A percentile compares a stretch with the other conserved stretches of the same genome.
phyloP scores from a whole-genome alignment of 163 green algal genomes.

The Prototheca stagnorum region DNA sequence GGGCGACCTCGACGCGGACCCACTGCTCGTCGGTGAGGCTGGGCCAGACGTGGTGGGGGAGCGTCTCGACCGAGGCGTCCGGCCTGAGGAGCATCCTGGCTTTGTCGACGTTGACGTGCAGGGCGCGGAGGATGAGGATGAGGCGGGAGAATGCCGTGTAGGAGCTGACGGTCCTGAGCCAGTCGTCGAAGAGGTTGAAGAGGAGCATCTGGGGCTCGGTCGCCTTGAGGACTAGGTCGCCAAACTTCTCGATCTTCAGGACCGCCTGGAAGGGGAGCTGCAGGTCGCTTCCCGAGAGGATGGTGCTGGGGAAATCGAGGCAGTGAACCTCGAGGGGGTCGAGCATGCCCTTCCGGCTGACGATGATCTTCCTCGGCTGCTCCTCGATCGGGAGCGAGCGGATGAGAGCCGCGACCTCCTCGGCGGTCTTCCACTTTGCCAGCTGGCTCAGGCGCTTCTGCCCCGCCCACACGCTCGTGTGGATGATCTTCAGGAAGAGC shows the following conservation, averaged over 20 bases:
- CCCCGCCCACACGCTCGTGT: slow-evolving; percentile 93
- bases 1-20: slow-evolving; percentile 78
- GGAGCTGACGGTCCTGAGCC: slow-evolving; percentile 87
- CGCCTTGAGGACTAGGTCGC: slow-evolving; percentile 85
- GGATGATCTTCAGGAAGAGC: slow-evolving; percentile 82
- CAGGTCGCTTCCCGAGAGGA: slow-evolving; percentile 97
- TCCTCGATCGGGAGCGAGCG: slow-evolving; percentile 91
- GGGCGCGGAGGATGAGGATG: slow-evolving; percentile 92
- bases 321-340: slow-evolving; percentile 97
- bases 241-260: slow-evolving; percentile 99
- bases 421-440: slow-evolving; percentile 99
- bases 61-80: slow-evolving; percentile 86
- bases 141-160: slow-evolving; percentile 64
- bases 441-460: slow-evolving; percentile 98
- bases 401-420: slow-evolving; percentile 82
- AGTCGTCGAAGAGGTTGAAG: slow-evolving; percentile 99
- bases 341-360: slow-evolving; percentile 97
- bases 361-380: slow-evolving; percentile 99
- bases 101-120: slow-evolving; percentile 97
- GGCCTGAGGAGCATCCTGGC: slow-evolving; percentile 88
- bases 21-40: slow-evolving; percentile 90
- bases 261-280: slow-evolving; percentile 97
- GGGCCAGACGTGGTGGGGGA: slow-evolving; percentile 97
- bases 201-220: slow-evolving; percentile 94
- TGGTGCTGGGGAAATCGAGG: slow-evolving; percentile 99